Evolutionary conservation across 176 grass and related monocot species (phyloP), one percentile per base, ranked within the genome.

Genomic region (Oryza rufipogon): DNA sequence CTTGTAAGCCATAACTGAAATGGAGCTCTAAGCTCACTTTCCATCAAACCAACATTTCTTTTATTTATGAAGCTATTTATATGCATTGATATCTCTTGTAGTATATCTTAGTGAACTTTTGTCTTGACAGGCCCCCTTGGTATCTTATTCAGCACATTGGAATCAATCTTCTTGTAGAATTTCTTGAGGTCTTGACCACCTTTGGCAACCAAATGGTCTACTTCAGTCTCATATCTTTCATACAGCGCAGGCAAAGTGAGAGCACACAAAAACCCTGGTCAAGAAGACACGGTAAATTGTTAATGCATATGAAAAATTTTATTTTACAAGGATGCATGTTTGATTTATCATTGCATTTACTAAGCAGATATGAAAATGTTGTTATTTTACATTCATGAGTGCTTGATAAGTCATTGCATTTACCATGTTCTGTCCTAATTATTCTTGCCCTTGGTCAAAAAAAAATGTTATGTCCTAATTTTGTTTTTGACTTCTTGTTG

Each of bases 71-170:
- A 75, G 9, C 13, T 30, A 36, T 54, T 30, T 7, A 5, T 36
- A 13, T 69, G 33, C 2, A 11, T 0, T 10, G 7, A 41, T 32
- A 20, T 10, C 64, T 76, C 1, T 19, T 9, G 32, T 38, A 32
- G 33, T 32, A 22, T 2, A 67, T 45, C 38, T 65, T 51, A 89
- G 41, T 66, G 65, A 71, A 52, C 65, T 69, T 83, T 87, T 36
- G 8, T 75, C 83, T 99, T 99, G 28, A 90, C 74, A 34, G 93
- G 93, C 9, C 89, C 91, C 81, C 96, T 90, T 30, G 96, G 96
- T 76, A 99, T 99, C 87, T 91, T 99, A 44, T 94, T 79, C 70
- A 99, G 87, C 83, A 99, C 81, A 22, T 89, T 89, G 45, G 89
- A 85, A 56, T 99, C 96, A 13, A 99, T 28, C 81, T 78, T 96